These are phyloP conservation scores for Centella asiatica DNA, from an alignment of 129 eudicot species.

Conservation along the genomic window DNA sequence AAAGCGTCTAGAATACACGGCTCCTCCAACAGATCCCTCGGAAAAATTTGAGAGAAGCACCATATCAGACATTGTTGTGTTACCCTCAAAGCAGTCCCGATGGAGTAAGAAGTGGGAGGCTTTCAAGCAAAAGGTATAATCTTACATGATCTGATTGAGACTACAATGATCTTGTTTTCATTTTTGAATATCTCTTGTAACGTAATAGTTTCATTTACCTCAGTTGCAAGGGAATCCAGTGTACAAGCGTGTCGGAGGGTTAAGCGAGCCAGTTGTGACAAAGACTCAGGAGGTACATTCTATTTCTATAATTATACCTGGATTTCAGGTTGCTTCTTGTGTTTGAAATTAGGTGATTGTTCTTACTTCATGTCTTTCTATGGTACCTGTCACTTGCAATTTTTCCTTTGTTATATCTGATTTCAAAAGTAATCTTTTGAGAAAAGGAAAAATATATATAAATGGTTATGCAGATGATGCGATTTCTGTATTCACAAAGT, in stretches of 20 bases:
- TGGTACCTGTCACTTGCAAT: not conserved
- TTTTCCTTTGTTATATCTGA: not conserved
- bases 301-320: not conserved
- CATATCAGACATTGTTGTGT: conserved; percentile 62
- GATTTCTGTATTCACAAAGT: no score
- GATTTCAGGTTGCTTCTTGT: not conserved
- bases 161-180: conserved; percentile 1
- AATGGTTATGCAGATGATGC: no score
- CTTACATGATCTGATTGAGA: not conserved
- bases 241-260: conserved; percentile 63
- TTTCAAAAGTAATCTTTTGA: not conserved
- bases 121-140: conserved; percentile 62
- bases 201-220: conserved; percentile 10
- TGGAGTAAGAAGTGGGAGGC: conserved; percentile 86
- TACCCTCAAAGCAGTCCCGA: conserved; percentile 67
- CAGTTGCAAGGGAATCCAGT: conserved; percentile 81
- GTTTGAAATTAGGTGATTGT: not conserved
- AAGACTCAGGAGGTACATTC: conserved; percentile 85
- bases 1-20: conserved; percentile 46
- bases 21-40: conserved; percentile 38
- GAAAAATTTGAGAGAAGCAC: conserved; percentile 66
- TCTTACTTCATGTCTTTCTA: not conserved
- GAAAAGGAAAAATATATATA: not conserved
- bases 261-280: conserved; percentile 76
- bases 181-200: conserved; percentile 5